Evolutionary conservation across 768 basidiomycete species (phyloP), one percentile per base, ranked within the genome.

Genomic region (Leucosporidium creatinivorum): DNA sequence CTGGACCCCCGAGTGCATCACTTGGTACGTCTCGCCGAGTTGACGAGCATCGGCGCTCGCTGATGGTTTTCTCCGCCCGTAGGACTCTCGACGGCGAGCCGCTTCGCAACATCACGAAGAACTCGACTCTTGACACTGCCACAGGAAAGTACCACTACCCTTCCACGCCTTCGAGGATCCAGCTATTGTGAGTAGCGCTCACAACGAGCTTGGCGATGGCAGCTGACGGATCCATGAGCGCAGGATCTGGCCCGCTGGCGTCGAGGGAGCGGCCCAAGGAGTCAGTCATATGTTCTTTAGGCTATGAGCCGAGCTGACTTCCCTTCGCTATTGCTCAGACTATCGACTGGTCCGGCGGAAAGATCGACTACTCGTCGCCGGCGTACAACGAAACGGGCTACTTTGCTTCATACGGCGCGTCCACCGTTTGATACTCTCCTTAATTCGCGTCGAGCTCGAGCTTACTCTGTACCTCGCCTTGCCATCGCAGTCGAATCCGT

Each of bases 331-430:
- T n/a, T n/a, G n/a, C n/a, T n/a, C 15, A 57, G 55, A 57, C 55
- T 3, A 69, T 77, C 36, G 75, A 76, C 50, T 77, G 76, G 75
- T 73, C 73, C 0, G 77, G 77, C 10, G 77, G 77, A 3, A 52
- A 69, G 33, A 72, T 77, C 65, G 60, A 76, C 63, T 78, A 73
- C 73, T 33, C 58, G 15, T 65, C 68, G 12, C 50, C 68, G 2
- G 69, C 73, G 21, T 77, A 77, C 56, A 30, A 47, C 18, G 13
- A 58, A 33, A 68, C 72, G 23, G 76, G 75, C 21, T 76, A 74
- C 55, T 78, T 70, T 17, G 52, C 68, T 36, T 76, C 68, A 62
- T 74, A 74, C 62, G 72, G 75, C 19, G 26, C 67, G 55, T 50
- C 19, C 0, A 18, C 28, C 2, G 3, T n/a, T n/a, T n/a, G n/a